Evolutionary conservation across 2,329 filamentous ascomycete genomes (phyloP).

Genomic region (Hortaea werneckii): DNA sequence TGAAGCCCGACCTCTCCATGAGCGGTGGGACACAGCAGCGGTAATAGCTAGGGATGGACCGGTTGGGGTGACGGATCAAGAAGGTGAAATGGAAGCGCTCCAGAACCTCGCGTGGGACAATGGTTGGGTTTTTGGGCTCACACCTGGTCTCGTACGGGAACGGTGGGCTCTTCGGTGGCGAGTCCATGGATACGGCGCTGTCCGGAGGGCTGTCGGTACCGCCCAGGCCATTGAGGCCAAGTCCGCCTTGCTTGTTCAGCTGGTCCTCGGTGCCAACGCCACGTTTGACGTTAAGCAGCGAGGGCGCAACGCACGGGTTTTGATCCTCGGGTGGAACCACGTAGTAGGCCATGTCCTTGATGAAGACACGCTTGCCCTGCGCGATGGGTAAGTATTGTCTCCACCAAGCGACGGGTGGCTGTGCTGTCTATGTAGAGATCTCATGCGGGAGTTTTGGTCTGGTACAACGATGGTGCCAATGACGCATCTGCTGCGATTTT

Average conservation of each 20-base stretch:
- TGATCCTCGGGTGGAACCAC: conserved; percentile 65
- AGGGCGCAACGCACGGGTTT: conserved; percentile 63
- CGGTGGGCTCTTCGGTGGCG: conserved; percentile 27
- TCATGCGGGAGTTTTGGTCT: neutral
- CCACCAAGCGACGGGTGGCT: neutral
- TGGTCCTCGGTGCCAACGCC: conserved; percentile 46
- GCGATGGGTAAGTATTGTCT: conserved; percentile 8
- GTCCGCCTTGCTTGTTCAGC: conserved; percentile 11
- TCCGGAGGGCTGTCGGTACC: conserved; percentile 12
- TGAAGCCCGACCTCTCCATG: conserved; percentile 70
- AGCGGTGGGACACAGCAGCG: conserved; percentile 87
- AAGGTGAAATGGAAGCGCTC: conserved; percentile 88
- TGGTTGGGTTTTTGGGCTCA: conserved; percentile 71
- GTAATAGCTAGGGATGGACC: conserved; percentile 86
- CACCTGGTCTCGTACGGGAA: conserved; percentile 49
- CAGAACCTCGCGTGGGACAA: conserved; percentile 64
- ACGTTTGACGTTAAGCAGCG: conserved; percentile 50
- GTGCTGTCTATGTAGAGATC: neutral
- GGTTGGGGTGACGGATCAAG: conserved; percentile 89
- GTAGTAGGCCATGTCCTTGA: conserved; percentile 97
- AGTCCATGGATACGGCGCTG: conserved; percentile 23
- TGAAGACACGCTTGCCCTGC: conserved; percentile 84
- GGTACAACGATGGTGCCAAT: neutral
- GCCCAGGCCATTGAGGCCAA: conserved; percentile 2
- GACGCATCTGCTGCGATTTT: no score